A percentile compares a stretch with the other conserved stretches of the same genome.
Conservation (phyloP, 208 protist genomes). For the Trypanosoma caninum region DNA sequence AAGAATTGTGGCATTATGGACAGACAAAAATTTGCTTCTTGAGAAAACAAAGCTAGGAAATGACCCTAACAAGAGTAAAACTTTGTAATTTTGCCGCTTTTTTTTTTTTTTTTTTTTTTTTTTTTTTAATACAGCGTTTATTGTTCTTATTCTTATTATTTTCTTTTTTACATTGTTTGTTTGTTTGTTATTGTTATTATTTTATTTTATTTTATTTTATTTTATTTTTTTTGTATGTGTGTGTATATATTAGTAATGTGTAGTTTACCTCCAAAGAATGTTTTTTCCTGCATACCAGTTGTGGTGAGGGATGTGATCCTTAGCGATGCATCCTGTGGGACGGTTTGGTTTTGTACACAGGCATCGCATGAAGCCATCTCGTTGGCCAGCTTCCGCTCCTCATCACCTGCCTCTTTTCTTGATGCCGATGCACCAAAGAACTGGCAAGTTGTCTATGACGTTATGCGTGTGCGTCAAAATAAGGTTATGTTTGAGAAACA, state of each 20-base stretch:
- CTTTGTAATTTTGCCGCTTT: neutral
- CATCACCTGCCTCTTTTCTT: neutral
- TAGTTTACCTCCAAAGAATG: too few relatives aligned
- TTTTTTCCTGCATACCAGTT: neutral
- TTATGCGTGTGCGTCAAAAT: slow-evolving; percentile 50
- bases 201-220: slow-evolving; percentile 16
- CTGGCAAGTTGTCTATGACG: slow-evolving; percentile 58
- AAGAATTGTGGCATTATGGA: slow-evolving; percentile 22
- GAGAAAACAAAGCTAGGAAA: too few relatives aligned
- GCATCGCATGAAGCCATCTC: slow-evolving; percentile 1
- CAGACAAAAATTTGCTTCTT: slow-evolving; percentile 1
- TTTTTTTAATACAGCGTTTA: neutral
- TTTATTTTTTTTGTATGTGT: neutral
- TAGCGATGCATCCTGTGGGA: slow-evolving; percentile 11
- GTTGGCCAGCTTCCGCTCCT: neutral
- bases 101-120: neutral
- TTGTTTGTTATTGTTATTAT: slow-evolving; percentile 11
- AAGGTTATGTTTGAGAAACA: slow-evolving; percentile 45
- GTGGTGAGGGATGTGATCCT: slow-evolving; percentile 17
- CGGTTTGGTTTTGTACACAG: slow-evolving; percentile 3
- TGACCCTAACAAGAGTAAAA: neutral
- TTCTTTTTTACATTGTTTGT: too few relatives aligned
- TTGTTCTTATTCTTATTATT: too few relatives aligned
- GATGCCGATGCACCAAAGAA: neutral
- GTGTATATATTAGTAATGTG: too few relatives aligned